Conservation (phyloP, 2,329 filamentous ascomycete species). For the Cercospora brassicicola region DNA sequence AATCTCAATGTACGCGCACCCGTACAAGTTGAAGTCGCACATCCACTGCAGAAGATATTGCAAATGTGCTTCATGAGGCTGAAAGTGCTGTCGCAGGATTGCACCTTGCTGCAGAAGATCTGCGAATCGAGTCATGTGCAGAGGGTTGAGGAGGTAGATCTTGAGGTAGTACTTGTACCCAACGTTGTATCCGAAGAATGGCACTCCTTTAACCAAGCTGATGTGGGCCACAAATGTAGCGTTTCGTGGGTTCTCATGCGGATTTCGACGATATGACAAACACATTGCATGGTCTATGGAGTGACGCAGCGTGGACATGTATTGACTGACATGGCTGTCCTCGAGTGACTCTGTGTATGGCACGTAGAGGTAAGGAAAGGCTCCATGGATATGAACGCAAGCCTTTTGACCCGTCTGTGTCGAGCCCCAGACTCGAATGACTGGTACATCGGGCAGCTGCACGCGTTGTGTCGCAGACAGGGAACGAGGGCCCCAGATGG, state of each 20-base stretch:
- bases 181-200: conserved; percentile 94
- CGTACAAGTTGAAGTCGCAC: conserved; percentile 96
- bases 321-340: conserved; percentile 62
- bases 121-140: conserved; percentile 80
- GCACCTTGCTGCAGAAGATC: conserved; percentile 86
- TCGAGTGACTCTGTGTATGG: conserved; percentile 33
- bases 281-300: conserved; percentile 90
- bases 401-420: conserved; percentile 95
- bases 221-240: conserved; percentile 82
- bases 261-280: conserved; percentile 77
- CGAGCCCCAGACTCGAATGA: conserved; percentile 86
- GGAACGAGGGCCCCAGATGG: conserved; percentile 55
- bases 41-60: conserved; percentile 96
- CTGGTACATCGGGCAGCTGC: conserved; percentile 72
- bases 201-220: conserved; percentile 85
- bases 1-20: conserved; percentile 80
- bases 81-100: conserved; percentile 78
- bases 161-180: conserved; percentile 91
- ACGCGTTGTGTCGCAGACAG: conserved; percentile 60
- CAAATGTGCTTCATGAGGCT: conserved; percentile 91
- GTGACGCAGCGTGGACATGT: conserved; percentile 74
- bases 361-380: conserved; percentile 92
- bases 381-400: conserved; percentile 92
- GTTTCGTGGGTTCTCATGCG: conserved; percentile 61
- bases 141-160: conserved; percentile 87